Evolutionary conservation across 2,329 filamentous ascomycete species (phyloP), one percentile per base, ranked within the genome.

Genomic region (Cercospora citrullina): DNA sequence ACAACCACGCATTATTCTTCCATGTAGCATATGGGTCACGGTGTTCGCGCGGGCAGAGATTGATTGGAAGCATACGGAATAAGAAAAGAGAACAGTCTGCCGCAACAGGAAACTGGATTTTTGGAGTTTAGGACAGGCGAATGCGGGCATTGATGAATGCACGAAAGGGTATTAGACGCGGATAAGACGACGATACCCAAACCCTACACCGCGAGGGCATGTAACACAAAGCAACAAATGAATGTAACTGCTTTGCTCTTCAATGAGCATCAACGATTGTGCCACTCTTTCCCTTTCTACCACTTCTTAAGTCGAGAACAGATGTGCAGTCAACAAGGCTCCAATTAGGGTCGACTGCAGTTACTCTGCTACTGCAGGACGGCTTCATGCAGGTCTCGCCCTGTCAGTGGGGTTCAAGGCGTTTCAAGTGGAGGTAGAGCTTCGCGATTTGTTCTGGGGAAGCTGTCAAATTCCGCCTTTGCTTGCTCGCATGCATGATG

Each of bases 371-470:
- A 21, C 45, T 55, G 48, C 48, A 28, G 48, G 26, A 31, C 30
- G 55, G 55, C 55, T 59, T 23, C 55, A 59, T 59, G 55, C 55
- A 59, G 55, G 55, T 59, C 31, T 59, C 55, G 55, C 55, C 55
- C 18, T 36, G 36, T 21, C 8, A 33, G 55, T 59, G 55, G 55
- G 55, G 28, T 31, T n/a, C 31, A 7, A 18, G 30, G 55, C 48
- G 28, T 36, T 36, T 18, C 30, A n/a, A 36, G 12, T 31, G 26
- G 5, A 59, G 55, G 31, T 36, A 31, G 55, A 36, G 55, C 55
- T 59, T 59, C 23, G 31, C 55, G 28, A 55, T 55, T 55, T n/a
- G 48, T 23, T 55, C 48, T 55, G 48, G 16, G 23, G 6, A 55
- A 55, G 48, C 48, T 55, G 26, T 28, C 3, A 53, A 10, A 14